Conservation (phyloP, 2,329 filamentous ascomycete species). For the Sarocladiaceae sp. region DNA sequence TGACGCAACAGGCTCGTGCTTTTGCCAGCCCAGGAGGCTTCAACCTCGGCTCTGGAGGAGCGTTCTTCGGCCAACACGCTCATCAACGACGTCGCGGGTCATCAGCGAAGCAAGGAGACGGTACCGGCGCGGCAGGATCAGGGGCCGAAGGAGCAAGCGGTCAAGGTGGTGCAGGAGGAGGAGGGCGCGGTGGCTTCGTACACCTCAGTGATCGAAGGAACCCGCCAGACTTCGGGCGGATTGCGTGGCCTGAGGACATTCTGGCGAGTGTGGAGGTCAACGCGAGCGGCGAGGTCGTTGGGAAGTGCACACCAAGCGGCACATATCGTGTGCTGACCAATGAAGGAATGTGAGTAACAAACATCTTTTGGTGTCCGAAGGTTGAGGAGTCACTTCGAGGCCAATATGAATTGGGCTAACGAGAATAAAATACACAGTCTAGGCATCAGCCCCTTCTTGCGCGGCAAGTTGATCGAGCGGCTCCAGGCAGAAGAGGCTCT, state of each 20-base stretch:
- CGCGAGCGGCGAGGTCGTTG: slow-evolving; percentile 50
- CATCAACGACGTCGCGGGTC: slow-evolving; percentile 32
- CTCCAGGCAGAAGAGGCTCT: slow-evolving; percentile 45
- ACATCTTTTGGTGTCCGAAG: background rate
- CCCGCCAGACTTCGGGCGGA: slow-evolving; percentile 62
- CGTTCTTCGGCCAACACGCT: slow-evolving; percentile 42
- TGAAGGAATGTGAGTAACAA: slow-evolving; percentile 62
- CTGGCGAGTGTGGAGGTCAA: slow-evolving; percentile 64
- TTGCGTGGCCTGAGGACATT: slow-evolving; percentile 68
- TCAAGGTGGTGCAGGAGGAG: slow-evolving; percentile 60
- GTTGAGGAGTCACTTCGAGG: too few species aligned
- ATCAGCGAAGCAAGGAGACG: slow-evolving; percentile 30
- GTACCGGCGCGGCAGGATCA: slow-evolving; percentile 35
- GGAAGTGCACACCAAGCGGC: slow-evolving; percentile 54
- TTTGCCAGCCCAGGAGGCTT: slow-evolving; percentile 56
- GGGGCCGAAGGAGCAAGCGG: slow-evolving; percentile 52
- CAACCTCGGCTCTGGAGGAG: slow-evolving; percentile 50
- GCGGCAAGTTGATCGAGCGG: slow-evolving; percentile 45
- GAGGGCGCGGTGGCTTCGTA: slow-evolving; percentile 56
- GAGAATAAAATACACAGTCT: slow-evolving; percentile 30
- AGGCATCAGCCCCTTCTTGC: slow-evolving; percentile 49
- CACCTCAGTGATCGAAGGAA: slow-evolving; percentile 62
- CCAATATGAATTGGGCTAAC: slow-evolving; percentile 21
- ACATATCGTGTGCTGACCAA: slow-evolving; percentile 62
- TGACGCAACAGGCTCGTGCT: slow-evolving; percentile 53